A percentile compares a stretch with the other conserved stretches of the same genome.
Conservation (phyloP, 371 early-diverging fungal species). For the Synchytrium microbalum region DNA sequence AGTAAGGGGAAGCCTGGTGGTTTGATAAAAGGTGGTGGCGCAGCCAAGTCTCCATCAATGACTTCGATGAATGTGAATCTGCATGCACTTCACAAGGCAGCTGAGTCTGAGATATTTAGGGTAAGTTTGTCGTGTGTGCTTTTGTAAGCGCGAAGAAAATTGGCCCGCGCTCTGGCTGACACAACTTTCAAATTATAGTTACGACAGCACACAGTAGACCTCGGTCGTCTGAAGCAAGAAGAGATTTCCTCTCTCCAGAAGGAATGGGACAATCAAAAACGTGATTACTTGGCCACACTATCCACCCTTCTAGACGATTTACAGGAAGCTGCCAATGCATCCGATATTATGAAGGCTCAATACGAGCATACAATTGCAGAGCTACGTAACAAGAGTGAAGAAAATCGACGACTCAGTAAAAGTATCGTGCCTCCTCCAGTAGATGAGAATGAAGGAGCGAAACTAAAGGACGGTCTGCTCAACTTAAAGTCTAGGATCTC, state of each 20-base stretch:
- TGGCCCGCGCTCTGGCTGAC: neutral
- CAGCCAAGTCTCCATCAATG: too few relatives aligned
- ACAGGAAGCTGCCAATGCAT: neutral
- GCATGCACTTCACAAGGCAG: neutral
- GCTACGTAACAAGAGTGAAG: neutral
- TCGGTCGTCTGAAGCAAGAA: neutral
- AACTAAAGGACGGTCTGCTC: neutral
- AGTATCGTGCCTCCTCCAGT: too few relatives aligned
- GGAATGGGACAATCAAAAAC: neutral
- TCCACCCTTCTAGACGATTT: neutral
- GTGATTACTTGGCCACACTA: neutral
- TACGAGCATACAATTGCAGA: neutral
- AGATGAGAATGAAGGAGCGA: neutral
- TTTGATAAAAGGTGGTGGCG: too few relatives aligned
- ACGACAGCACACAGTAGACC: neutral
- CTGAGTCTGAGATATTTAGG: neutral
- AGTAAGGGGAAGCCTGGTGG: neutral
- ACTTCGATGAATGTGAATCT: neutral
- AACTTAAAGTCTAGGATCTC: neutral
- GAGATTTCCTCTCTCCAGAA: neutral
- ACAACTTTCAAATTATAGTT: neutral
- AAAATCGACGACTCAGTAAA: neutral
- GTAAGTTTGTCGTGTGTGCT: neutral
- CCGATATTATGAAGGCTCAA: neutral
- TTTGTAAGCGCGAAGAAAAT: too few relatives aligned